These are phyloP conservation scores for Eucalyptus grandis DNA, from an alignment of 345 rosid species.

Conservation along the genomic window DNA sequence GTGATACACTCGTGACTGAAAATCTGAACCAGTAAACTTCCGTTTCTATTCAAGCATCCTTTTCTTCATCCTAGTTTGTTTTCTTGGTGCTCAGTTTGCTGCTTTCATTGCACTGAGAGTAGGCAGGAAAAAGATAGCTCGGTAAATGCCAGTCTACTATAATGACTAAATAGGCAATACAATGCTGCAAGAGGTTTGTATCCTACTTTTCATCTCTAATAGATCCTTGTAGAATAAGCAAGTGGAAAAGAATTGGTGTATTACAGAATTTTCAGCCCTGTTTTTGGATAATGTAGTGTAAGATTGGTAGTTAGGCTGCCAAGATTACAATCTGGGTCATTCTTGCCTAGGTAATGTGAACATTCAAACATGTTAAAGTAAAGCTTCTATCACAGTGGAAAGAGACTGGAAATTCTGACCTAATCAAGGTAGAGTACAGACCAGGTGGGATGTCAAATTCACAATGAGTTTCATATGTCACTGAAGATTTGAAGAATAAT, in stretches of 20 bases:
- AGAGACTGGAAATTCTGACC: not conserved
- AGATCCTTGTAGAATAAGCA: not conserved
- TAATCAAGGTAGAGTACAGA: not conserved
- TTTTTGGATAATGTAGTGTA: not conserved
- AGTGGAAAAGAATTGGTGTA: not conserved
- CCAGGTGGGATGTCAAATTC: not conserved
- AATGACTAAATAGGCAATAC: not conserved
- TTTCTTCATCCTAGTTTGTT: not conserved
- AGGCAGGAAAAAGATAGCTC: not conserved
- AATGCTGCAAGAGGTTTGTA: not conserved
- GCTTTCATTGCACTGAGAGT: not conserved
- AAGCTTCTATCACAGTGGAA: not conserved
- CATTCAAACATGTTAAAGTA: not conserved
- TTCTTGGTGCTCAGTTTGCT: not conserved
- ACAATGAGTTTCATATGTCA: not conserved
- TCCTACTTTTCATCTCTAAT: not conserved
- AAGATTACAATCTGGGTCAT: not conserved
- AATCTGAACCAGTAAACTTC: not conserved
- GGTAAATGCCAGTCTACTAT: not conserved
- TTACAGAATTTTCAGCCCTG: not conserved
- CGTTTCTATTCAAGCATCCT: not conserved
- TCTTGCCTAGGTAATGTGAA: not conserved
- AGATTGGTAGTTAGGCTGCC: not conserved
- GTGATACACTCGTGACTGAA: not conserved
- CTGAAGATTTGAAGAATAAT: not conserved